phyloP scores from a whole-genome alignment of 352 stramenopile species.

The Phytophthora hibernalis region DNA sequence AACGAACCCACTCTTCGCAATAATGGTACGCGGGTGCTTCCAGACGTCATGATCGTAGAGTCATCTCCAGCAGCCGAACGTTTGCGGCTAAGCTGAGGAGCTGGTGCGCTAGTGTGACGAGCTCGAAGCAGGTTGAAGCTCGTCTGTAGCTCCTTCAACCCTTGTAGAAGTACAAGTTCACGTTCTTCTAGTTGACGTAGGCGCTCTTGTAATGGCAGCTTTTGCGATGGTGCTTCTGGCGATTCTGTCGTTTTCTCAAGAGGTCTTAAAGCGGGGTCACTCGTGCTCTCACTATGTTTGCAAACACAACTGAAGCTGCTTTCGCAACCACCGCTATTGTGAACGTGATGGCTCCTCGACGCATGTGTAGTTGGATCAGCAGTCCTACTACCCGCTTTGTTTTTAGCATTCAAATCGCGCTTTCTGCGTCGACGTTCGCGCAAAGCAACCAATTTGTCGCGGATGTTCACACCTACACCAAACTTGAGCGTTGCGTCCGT shows the following conservation, averaged over 20 bases:
- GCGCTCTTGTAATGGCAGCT: conserved; percentile 13
- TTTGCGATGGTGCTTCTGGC: not conserved
- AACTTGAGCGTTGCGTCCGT: conserved; percentile 38
- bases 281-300: not conserved
- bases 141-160: conserved; percentile 24
- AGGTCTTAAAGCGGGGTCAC: not conserved
- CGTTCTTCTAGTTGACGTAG: conserved; percentile 33
- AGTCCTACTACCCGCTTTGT: not conserved
- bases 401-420: not conserved
- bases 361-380: not conserved
- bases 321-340: not conserved
- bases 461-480: conserved; percentile 31
- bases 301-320: not conserved
- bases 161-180: conserved; percentile 26
- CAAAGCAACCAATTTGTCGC: conserved; percentile 32
- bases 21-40: conserved; percentile 2
- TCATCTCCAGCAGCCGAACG: conserved; percentile 10
- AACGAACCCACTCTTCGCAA: conserved; percentile 31
- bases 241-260: not conserved
- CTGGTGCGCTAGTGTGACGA: not conserved
- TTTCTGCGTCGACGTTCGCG: conserved; percentile 26
- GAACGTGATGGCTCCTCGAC: not conserved
- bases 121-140: conserved; percentile 21
- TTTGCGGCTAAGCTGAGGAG: not conserved
- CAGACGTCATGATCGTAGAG: not conserved